A percentile compares a stretch with the other conserved stretches of the same genome.
Evolutionary conservation across 2,329 filamentous ascomycete genomes (phyloP).

Genomic region (Sarocladium strictum): DNA sequence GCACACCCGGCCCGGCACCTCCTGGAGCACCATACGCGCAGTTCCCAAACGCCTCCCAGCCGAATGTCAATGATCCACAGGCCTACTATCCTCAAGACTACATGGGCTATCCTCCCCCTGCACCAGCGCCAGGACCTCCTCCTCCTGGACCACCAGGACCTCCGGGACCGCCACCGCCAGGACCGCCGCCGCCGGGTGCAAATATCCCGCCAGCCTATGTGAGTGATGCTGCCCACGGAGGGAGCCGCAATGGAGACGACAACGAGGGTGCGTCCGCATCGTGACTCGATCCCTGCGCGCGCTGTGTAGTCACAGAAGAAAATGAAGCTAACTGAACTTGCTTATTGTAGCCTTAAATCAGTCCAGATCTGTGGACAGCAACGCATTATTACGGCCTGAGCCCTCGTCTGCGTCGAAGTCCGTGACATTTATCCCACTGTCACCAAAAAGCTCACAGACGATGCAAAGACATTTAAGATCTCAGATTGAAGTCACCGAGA

Average conservation of each 20-base stretch:
- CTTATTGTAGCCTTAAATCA: background rate
- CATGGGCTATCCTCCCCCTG: slow-evolving; percentile 28
- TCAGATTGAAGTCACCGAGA: slow-evolving; percentile 22
- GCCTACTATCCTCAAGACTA: slow-evolving; percentile 39
- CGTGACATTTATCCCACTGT: slow-evolving; percentile 42
- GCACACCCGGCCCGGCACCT: slow-evolving; percentile 19
- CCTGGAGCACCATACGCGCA: slow-evolving; percentile 26
- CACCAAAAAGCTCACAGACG: slow-evolving; percentile 41
- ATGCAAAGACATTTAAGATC: slow-evolving; percentile 34
- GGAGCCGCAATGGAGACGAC: slow-evolving; percentile 21
- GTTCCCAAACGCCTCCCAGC: slow-evolving; percentile 27
- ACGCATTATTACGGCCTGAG: slow-evolving; percentile 12
- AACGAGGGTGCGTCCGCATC: slow-evolving; percentile 30
- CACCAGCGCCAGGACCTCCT: slow-evolving; percentile 23
- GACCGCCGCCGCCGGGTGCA: slow-evolving; percentile 25
- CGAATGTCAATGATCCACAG: slow-evolving; percentile 29
- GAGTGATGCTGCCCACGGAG: slow-evolving; percentile 25
- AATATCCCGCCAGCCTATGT: slow-evolving; percentile 35
- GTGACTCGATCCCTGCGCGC: slow-evolving; percentile 17
- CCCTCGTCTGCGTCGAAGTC: slow-evolving; percentile 27
- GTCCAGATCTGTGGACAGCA: slow-evolving; percentile 7
- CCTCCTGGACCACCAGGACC: slow-evolving; percentile 20
- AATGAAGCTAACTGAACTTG: background rate
- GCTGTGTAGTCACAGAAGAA: background rate
- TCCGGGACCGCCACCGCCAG: slow-evolving; percentile 24